phyloP scores from a whole-genome alignment of 768 basidiomycete genomes.

The Gymnopilus dilepis region DNA sequence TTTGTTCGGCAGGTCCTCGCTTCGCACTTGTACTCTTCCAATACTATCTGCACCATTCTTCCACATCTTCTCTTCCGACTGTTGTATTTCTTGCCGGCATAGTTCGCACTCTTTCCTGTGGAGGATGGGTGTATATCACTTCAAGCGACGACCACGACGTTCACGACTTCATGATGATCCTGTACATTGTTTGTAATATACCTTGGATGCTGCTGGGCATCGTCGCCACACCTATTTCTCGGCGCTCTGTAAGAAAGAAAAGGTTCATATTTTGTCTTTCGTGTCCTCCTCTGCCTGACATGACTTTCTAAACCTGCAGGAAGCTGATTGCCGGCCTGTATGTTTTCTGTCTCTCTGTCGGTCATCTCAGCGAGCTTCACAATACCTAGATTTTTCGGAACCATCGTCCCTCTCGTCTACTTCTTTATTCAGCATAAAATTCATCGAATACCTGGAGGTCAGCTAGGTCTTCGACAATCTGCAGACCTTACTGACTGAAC shows the following conservation, averaged over 20 bases:
- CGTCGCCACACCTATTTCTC: constrained; percentile 51
- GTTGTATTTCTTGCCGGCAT: constrained; percentile 67
- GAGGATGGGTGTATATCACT: constrained; percentile 93
- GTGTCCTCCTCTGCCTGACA: not conserved
- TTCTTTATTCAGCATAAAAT: constrained; percentile 90
- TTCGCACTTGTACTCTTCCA: constrained; percentile 68
- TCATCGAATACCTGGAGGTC: constrained; percentile 78
- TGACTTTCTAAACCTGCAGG: constrained; percentile 45
- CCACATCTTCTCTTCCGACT: constrained; percentile 47
- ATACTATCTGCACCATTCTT: constrained; percentile 59
- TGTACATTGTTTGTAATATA: constrained; percentile 81
- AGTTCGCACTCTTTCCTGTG: constrained; percentile 79
- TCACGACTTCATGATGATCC: constrained; percentile 89
- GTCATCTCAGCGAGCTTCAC: constrained; percentile 9
- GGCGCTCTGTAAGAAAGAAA: constrained; percentile 47
- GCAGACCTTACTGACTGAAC: not conserved
- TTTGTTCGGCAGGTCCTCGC: constrained; percentile 61
- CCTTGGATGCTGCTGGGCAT: constrained; percentile 90
- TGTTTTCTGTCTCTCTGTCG: constrained; percentile 22
- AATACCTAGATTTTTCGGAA: constrained; percentile 65
- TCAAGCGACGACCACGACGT: constrained; percentile 81
- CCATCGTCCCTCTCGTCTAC: constrained; percentile 77
- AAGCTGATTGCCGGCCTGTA: constrained; percentile 57
- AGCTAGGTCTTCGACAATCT: constrained; percentile 18
- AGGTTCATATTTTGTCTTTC: constrained; percentile 46